These are phyloP conservation scores for Amanita polypyramis DNA, from an alignment of 768 basidiomycete species.

Conservation along the genomic window DNA sequence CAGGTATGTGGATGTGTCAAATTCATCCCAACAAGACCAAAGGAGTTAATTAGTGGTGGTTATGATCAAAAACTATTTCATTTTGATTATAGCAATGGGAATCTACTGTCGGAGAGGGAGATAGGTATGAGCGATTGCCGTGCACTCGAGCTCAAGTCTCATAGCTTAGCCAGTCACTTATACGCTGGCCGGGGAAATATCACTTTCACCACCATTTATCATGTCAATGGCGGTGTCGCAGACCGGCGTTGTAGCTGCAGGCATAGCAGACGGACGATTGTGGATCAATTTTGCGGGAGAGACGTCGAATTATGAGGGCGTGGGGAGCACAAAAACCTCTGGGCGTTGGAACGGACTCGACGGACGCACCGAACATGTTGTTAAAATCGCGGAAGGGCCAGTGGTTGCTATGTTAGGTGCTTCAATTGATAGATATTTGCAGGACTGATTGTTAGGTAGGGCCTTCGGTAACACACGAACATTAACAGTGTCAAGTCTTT, in stretches of 20 bases:
- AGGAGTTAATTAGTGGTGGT: slow-evolving; percentile 68
- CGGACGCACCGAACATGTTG: slow-evolving; percentile 29
- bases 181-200: slow-evolving; percentile 34
- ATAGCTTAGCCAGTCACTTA: slow-evolving; percentile 22
- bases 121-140: slow-evolving; percentile 32
- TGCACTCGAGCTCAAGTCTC: not conserved
- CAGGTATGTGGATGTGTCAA: slow-evolving; percentile 64
- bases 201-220: slow-evolving; percentile 68
- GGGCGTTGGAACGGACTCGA: slow-evolving; percentile 69
- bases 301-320: slow-evolving; percentile 21
- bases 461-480: slow-evolving; percentile 35
- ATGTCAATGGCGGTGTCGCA: slow-evolving; percentile 49
- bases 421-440: slow-evolving; percentile 1
- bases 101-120: slow-evolving; percentile 44
- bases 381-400: slow-evolving; percentile 61
- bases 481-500: slow-evolving; percentile 48
- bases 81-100: slow-evolving; percentile 50
- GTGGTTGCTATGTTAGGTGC: slow-evolving; percentile 54
- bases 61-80: slow-evolving; percentile 65
- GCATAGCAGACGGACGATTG: slow-evolving; percentile 68
- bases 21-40: slow-evolving; percentile 63
- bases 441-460: slow-evolving; percentile 21
- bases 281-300: slow-evolving; percentile 64
- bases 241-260: slow-evolving; percentile 52
- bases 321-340: slow-evolving; percentile 35